These are phyloP conservation scores for Taxillus chinensis DNA, from an alignment of 164 flowering plant genomes.

Conservation along the genomic window DNA sequence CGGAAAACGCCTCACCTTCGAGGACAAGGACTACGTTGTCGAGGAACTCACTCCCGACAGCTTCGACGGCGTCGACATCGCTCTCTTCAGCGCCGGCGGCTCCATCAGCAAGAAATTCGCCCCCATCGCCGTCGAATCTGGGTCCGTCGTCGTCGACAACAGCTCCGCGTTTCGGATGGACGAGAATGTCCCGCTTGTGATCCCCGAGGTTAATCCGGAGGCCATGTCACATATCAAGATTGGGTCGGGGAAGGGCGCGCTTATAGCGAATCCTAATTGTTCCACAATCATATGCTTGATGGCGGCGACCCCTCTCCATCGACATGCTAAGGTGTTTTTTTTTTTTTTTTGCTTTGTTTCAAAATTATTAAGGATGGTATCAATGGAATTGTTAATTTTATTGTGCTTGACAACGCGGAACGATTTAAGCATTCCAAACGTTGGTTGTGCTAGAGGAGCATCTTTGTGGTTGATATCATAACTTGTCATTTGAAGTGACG, in stretches of 20 bases:
- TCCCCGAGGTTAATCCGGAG: conserved; percentile 93
- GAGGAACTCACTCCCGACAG: conserved; percentile 76
- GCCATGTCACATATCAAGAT: conserved; percentile 69
- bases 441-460: no score
- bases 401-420: no score
- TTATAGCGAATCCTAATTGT: conserved; percentile 96
- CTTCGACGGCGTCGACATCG: conserved; percentile 80
- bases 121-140: conserved; percentile 64
- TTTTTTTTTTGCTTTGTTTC: neutral
- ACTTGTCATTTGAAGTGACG: no score
- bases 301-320: conserved; percentile 97
- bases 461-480: no score
- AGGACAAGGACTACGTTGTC: conserved; percentile 41
- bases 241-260: conserved; percentile 64
- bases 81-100: conserved; percentile 94
- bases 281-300: conserved; percentile 96
- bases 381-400: no score
- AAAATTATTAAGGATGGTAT: no score
- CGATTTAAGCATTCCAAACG: no score
- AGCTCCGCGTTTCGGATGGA: conserved; percentile 97
- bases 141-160: conserved; percentile 83
- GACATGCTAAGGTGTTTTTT: conserved; percentile 62
- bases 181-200: conserved; percentile 69
- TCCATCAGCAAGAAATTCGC: conserved; percentile 85
- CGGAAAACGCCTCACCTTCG: conserved; percentile 48